Conservation (phyloP, 345 rosid species). For the Sisymbrium irio region DNA sequence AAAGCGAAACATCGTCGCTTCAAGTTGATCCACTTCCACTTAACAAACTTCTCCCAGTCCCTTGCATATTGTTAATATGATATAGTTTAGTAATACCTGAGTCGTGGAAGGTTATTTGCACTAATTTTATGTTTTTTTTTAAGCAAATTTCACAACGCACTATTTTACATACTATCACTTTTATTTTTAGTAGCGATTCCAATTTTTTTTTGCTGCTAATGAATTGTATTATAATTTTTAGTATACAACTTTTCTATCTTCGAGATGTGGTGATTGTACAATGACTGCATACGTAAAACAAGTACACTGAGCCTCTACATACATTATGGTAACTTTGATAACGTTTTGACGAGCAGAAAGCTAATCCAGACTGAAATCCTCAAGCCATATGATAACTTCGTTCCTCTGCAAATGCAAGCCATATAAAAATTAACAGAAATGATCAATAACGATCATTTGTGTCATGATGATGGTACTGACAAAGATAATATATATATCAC, state of each 20-base stretch:
- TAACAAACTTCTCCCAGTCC: too few species aligned
- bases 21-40: too few species aligned
- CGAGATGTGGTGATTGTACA: not conserved
- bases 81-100: too few species aligned
- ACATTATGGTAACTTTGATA: not conserved
- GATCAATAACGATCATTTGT: not conserved
- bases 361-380: conserved; percentile 45
- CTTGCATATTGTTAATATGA: too few species aligned
- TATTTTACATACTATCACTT: not conserved
- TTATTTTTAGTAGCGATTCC: not conserved
- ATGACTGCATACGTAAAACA: not conserved
- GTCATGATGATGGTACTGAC: not conserved
- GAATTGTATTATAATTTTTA: not conserved
- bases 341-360: conserved; percentile 2
- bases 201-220: not conserved
- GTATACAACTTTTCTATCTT: conserved; percentile 1
- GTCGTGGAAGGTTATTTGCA: too few species aligned
- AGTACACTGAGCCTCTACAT: not conserved
- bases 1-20: too few species aligned
- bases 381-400: conserved; percentile 72
- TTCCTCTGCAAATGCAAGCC: conserved; percentile 47
- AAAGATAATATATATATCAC: not conserved
- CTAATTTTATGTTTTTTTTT: too few species aligned
- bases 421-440: not conserved
- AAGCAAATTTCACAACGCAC: not conserved